Evolutionary conservation across 164 flowering plant species (phyloP).

Genomic region (Vitis rotundifolia): DNA sequence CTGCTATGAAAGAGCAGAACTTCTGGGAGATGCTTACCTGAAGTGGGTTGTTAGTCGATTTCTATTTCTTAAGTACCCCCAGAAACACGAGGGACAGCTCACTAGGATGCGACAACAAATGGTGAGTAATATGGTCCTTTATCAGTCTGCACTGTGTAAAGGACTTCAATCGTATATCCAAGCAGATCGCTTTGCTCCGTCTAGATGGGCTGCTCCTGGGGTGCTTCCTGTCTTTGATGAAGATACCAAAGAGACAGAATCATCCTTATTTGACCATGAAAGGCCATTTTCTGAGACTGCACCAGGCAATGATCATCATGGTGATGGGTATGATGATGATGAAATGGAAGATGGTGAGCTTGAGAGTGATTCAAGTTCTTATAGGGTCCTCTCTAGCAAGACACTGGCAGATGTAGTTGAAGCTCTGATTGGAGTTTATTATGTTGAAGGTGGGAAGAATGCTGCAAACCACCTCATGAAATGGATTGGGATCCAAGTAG

Average conservation of each 20-base stretch:
- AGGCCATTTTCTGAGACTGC: conserved; percentile 23
- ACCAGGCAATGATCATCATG: conserved; percentile 13
- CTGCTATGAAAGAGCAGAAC: conserved; percentile 98
- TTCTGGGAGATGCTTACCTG: conserved; percentile 97
- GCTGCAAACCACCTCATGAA: conserved; percentile 95
- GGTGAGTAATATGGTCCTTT: conserved; percentile 96
- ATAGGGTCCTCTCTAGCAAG: conserved; percentile 95
- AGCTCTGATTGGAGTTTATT: conserved; percentile 93
- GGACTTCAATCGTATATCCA: conserved; percentile 94
- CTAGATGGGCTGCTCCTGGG: conserved; percentile 99
- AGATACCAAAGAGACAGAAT: conserved; percentile 70
- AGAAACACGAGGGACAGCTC: conserved; percentile 98
- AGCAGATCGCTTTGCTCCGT: conserved; percentile 98
- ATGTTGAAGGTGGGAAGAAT: conserved; percentile 90
- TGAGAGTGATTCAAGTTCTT: conserved; percentile 91
- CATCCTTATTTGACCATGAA: conserved; percentile 60
- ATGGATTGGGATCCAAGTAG: conserved; percentile 91
- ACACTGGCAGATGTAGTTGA: conserved; percentile 99
- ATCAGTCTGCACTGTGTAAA: conserved; percentile 76
- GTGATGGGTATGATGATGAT: conserved; percentile 54
- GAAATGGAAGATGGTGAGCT: conserved; percentile 95
- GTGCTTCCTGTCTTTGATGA: conserved; percentile 98
- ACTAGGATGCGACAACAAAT: conserved; percentile 98
- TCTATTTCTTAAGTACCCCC: conserved; percentile 92
- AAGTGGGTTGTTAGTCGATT: conserved; percentile 98